Conservation (phyloP, 805 yeast genomes). For the Candida saitoana region DNA sequence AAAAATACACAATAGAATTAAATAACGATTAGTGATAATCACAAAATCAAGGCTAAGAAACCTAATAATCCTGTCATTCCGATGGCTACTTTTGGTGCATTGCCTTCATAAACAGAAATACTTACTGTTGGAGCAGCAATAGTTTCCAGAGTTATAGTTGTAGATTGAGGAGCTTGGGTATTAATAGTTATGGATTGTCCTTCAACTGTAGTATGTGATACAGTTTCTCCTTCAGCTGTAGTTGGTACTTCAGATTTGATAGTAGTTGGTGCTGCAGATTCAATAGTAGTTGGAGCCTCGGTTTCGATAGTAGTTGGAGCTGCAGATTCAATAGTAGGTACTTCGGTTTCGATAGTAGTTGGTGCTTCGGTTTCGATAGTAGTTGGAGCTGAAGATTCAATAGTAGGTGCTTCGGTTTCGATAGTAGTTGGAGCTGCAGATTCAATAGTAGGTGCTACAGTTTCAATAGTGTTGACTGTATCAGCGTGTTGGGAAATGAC, state of each 20-base stretch:
- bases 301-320: too few relatives aligned
- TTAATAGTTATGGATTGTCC: too few relatives aligned
- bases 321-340: too few relatives aligned
- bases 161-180: too few relatives aligned
- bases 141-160: too few relatives aligned
- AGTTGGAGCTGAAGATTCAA: slow-evolving; percentile 5
- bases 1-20: not conserved
- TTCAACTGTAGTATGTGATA: too few relatives aligned
- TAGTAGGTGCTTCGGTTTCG: slow-evolving; percentile 6
- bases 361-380: too few relatives aligned
- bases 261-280: too few relatives aligned
- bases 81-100: not conserved
- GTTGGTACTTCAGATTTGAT: too few relatives aligned
- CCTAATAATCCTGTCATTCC: not conserved
- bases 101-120: not conserved
- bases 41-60: not conserved
- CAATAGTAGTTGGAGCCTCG: too few relatives aligned
- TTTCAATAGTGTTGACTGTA: slow-evolving; percentile 1
- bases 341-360: too few relatives aligned
- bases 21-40: not conserved
- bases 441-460: slow-evolving; percentile 4
- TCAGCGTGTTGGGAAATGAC: not conserved
- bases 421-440: slow-evolving; percentile 4
- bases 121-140: not conserved
- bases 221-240: too few relatives aligned